These are phyloP conservation scores for Colletotrichum trifolii DNA, from an alignment of 2,329 filamentous ascomycete genomes.

Conservation along the genomic window DNA sequence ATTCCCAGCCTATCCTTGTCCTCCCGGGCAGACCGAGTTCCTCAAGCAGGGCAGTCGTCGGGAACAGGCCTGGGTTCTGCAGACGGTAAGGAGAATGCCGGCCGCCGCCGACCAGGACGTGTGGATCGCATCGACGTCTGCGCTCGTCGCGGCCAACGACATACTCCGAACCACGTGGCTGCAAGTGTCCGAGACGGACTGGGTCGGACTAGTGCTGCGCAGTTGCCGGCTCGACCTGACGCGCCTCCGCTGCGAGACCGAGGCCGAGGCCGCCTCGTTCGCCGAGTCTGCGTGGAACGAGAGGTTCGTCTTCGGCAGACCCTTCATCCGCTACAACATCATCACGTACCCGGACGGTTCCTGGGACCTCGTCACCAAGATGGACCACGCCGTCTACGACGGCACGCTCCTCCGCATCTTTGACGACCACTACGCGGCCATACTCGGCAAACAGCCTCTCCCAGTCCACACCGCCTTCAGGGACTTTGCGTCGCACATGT, in stretches of 20 bases:
- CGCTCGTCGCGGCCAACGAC: slow-evolving; percentile 39
- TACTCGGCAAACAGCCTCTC: slow-evolving; percentile 36
- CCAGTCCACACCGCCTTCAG: slow-evolving; percentile 39
- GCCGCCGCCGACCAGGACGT: slow-evolving; percentile 32
- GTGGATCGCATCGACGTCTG: slow-evolving; percentile 38
- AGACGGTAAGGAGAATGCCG: slow-evolving; percentile 40
- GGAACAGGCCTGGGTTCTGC: slow-evolving; percentile 42
- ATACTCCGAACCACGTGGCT: slow-evolving; percentile 41
- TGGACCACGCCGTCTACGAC: slow-evolving; percentile 49
- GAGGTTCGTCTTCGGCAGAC: slow-evolving; percentile 44
- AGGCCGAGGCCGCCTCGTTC: slow-evolving; percentile 39
- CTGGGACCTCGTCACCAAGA: slow-evolving; percentile 45
- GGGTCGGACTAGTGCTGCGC: slow-evolving; percentile 40
- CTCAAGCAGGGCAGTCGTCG: slow-evolving; percentile 40
- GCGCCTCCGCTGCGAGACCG: slow-evolving; percentile 32
- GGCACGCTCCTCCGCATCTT: slow-evolving; percentile 51
- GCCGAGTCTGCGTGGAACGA: slow-evolving; percentile 41
- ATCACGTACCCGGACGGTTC: slow-evolving; percentile 40
- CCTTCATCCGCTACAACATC: slow-evolving; percentile 49
- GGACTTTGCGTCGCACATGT: slow-evolving; percentile 41
- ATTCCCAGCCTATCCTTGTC: slow-evolving; percentile 42
- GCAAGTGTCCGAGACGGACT: slow-evolving; percentile 30
- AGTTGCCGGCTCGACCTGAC: slow-evolving; percentile 33
- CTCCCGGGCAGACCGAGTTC: slow-evolving; percentile 45
- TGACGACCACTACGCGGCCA: slow-evolving; percentile 46